Conservation (phyloP, 2,329 filamentous ascomycete species). For the Cladorrhinum sp. region DNA sequence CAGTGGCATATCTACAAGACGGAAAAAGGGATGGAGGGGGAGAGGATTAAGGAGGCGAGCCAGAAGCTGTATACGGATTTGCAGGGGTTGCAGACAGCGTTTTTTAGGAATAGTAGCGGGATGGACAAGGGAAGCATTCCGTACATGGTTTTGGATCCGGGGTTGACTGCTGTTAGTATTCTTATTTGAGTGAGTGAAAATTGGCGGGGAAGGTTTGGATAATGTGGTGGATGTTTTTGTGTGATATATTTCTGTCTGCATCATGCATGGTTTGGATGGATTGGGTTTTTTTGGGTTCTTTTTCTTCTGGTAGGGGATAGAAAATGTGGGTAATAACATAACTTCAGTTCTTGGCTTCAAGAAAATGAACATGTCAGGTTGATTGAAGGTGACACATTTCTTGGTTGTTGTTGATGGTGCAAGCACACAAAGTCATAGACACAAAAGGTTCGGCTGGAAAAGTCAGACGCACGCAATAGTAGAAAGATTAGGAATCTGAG, state of each 20-base stretch:
- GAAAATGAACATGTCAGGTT: no score
- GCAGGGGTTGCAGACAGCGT: constrained; percentile 29
- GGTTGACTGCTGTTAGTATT: constrained; percentile 37
- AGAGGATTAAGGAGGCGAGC: constrained; percentile 27
- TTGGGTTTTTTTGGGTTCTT: no score
- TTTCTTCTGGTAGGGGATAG: not conserved
- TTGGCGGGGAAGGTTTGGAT: not conserved
- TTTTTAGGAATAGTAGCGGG: constrained; percentile 31
- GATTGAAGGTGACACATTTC: no score
- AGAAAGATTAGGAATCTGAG: no score
- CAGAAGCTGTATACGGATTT: constrained; percentile 31
- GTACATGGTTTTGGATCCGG: constrained; percentile 40
- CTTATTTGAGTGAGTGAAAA: constrained; percentile 24
- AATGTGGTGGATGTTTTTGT: not conserved
- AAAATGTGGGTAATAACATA: not conserved
- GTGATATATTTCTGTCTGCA: not conserved
- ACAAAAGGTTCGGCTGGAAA: no score
- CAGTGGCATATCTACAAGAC: constrained; percentile 33
- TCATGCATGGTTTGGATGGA: not conserved
- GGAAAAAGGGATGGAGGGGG: constrained; percentile 24
- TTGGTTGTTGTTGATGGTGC: no score
- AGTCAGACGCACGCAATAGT: no score
- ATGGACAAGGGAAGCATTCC: constrained; percentile 36
- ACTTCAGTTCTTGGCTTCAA: no score
- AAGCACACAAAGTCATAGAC: no score